Evolutionary conservation across 2,329 filamentous ascomycete species (phyloP).

Genomic region (Claviceps spartinae): DNA sequence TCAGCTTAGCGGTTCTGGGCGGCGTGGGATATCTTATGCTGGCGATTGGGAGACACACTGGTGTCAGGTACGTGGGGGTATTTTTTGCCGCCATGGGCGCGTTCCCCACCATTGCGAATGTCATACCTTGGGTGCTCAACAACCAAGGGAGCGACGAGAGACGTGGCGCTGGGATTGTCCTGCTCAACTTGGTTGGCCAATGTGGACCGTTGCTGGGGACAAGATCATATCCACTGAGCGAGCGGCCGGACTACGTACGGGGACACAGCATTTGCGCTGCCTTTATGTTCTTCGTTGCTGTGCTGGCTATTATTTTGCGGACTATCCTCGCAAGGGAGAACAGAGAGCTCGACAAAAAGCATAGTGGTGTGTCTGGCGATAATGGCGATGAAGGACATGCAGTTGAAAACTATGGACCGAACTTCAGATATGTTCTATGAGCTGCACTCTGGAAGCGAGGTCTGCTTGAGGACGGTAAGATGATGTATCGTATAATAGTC

Average conservation of each 20-base stretch:
- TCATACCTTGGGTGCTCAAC: conserved; percentile 6
- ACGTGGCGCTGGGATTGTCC: conserved; percentile 4
- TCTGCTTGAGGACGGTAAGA: background rate
- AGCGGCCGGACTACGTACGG: conserved; percentile 3
- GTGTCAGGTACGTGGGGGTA: conserved; percentile 4
- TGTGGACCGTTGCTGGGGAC: conserved; percentile 7
- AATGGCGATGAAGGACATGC: conserved; percentile 1
- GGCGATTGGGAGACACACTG: background rate
- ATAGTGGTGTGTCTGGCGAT: background rate
- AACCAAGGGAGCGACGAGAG: conserved; percentile 7
- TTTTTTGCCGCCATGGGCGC: conserved; percentile 4
- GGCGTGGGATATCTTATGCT: conserved; percentile 5
- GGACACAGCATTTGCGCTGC: conserved; percentile 5
- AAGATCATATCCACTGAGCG: conserved; percentile 2
- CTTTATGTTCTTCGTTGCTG: conserved; percentile 8
- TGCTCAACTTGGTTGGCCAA: conserved; percentile 6
- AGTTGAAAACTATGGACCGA: conserved; percentile 7
- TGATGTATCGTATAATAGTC: background rate
- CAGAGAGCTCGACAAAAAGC: conserved; percentile 2
- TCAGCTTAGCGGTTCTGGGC: conserved; percentile 5
- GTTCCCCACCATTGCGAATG: conserved; percentile 6
- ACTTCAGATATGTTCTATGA: conserved; percentile 5
- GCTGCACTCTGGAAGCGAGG: background rate
- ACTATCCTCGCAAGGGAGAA: conserved; percentile 5
- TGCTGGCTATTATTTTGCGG: conserved; percentile 6